Percentiles rank a stretch among this genome's conserved stretches.
Evolutionary conservation across 371 early-diverging fungal species (phyloP).

Genomic region (Mortierella sp.): DNA sequence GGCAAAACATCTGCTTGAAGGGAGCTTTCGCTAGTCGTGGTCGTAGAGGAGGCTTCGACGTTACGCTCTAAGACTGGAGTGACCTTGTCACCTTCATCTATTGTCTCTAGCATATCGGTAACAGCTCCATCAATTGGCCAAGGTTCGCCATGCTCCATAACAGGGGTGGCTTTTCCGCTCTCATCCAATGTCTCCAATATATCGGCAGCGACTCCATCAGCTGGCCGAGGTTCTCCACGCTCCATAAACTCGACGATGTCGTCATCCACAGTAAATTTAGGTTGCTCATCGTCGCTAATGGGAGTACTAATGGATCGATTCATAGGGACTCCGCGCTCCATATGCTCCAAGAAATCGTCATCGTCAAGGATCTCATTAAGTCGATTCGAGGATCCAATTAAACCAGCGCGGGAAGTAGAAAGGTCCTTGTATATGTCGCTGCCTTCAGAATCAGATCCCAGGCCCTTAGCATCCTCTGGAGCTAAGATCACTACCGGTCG

Average conservation of each 20-base stretch:
- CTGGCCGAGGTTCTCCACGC: conserved; percentile 34
- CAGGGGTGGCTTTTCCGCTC: background rate
- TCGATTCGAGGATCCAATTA: conserved; percentile 38
- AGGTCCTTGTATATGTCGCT: conserved; percentile 46
- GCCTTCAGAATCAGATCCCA: conserved; percentile 29
- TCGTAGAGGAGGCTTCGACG: background rate
- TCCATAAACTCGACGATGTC: conserved; percentile 45
- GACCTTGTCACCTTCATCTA: background rate
- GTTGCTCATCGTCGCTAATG: conserved; percentile 37
- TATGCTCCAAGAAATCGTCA: conserved; percentile 52
- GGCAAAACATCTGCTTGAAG: background rate
- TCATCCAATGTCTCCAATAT: background rate
- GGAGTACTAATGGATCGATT: conserved; percentile 48
- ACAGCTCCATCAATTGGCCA: background rate
- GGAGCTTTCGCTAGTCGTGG: background rate
- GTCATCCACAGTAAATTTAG: conserved; percentile 47
- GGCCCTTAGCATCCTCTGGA: background rate
- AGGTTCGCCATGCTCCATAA: background rate
- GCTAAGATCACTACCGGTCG: background rate
- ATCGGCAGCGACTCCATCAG: background rate
- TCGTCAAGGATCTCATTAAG: conserved; percentile 47
- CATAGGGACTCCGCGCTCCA: conserved; percentile 56
- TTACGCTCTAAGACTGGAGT: background rate
- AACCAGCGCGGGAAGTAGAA: conserved; percentile 34
- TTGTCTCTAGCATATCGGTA: background rate